A percentile compares a stretch with the other conserved stretches of the same genome.
These are phyloP conservation scores for Botrytis squamosa DNA, from an alignment of 2,329 filamentous ascomycete genomes.

Conservation along the genomic window DNA sequence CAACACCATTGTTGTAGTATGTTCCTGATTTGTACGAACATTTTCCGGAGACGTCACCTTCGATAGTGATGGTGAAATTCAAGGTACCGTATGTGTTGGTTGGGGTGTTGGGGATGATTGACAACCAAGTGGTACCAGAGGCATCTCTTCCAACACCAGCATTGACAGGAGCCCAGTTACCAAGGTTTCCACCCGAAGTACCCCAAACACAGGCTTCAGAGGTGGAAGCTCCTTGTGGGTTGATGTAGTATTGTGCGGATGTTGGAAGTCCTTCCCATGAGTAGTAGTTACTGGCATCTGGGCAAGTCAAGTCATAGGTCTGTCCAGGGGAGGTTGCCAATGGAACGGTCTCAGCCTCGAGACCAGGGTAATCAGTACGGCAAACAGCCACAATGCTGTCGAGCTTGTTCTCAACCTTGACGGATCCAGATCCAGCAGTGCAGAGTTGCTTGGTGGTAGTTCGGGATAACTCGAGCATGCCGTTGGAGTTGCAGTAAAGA, in stretches of 20 bases:
- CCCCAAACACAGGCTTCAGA: constrained; percentile 77
- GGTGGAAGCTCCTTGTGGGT: constrained; percentile 69
- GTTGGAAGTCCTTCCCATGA: constrained; percentile 71
- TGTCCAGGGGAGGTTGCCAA: constrained; percentile 60
- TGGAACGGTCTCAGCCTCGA: constrained; percentile 83
- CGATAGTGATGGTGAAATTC: constrained; percentile 76
- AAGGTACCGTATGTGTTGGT: constrained; percentile 65
- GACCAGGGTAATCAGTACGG: constrained; percentile 95
- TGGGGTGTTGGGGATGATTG: constrained; percentile 80
- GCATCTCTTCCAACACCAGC: constrained; percentile 73
- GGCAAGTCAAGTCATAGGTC: constrained; percentile 68
- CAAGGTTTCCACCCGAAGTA: constrained; percentile 53
- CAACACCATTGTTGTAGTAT: constrained; percentile 37
- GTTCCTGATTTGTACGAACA: constrained; percentile 35
- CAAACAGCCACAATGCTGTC: constrained; percentile 68
- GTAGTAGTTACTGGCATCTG: constrained; percentile 70
- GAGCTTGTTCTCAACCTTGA: constrained; percentile 76
- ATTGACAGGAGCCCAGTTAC: constrained; percentile 88
- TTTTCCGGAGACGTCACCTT: constrained; percentile 49
- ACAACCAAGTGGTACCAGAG: constrained; percentile 70
- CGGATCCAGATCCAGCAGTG: constrained; percentile 62
- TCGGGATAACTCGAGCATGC: constrained; percentile 77
- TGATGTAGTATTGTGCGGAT: constrained; percentile 95
- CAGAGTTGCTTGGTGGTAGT: constrained; percentile 68
- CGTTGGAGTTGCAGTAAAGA: constrained; percentile 70